Evolutionary conservation across 202 grass and related monocot genomes (phyloP), one percentile per base, ranked within the genome.

Genomic region (Saccharum hybrid): DNA sequence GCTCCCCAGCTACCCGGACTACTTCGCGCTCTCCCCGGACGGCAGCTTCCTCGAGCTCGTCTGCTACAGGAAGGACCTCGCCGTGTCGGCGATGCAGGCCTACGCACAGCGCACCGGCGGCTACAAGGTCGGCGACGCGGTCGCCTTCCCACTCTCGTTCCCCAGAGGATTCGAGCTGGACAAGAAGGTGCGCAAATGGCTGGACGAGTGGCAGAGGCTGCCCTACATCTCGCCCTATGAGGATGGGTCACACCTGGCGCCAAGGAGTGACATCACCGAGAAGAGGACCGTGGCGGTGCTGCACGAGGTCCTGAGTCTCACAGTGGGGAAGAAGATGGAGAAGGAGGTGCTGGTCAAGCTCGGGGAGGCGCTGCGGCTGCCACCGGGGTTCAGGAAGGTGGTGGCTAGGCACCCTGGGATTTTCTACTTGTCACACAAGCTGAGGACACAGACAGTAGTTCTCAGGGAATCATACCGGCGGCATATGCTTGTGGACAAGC

Each of bases 341-440:
- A 98, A 93, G 81, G 88, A 91, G 68, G 79, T 90, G 39, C 78
- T 98, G 75, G 71, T 95, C 76, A 84, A 93, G 74, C 79, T 98
- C 6, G 92, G 92, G 11, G 76, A 94, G 41, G 86, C 75, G 28
- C 84, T 98, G 57, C 78, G 85, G 68, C 41, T 98, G 37, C 87
- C 85, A 0, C 87, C 89, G 4, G 96, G 92, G n/a, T 87, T 98
- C 81, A 87, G 87, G 84, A 98, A 91, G 80, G 87, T 91, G 71
- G 22, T 98, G 6, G 78, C 91, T 12, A 77, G 86, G 72, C 90
- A 98, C 69, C 88, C 92, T 12, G 96, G 92, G 8, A 98, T 98
- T 63, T 98, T 98, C 83, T 95, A 98, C 68, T 8, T 98, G 49
- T 93, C 93, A 0, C 92, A 93, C 90, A 98, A 94, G 86, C 84